These are phyloP conservation scores for Apiospora pterosperma DNA, from an alignment of 2,329 filamentous ascomycete species.

Conservation along the genomic window DNA sequence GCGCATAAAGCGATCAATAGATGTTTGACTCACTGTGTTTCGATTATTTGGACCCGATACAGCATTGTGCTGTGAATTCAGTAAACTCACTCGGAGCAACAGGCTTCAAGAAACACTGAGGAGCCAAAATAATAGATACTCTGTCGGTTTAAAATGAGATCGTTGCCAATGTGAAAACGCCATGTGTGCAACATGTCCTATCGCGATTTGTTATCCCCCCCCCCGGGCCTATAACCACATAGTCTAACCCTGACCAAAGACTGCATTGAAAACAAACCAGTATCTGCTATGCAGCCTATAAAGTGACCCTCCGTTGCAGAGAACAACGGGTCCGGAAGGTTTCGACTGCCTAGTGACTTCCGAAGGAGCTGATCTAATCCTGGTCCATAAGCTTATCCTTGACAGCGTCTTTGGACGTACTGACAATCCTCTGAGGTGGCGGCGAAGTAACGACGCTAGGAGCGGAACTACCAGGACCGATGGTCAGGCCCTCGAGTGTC, in stretches of 20 bases:
- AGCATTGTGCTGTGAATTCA: not conserved
- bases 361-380: slow-evolving; percentile 18
- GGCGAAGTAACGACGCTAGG: slow-evolving; percentile 14
- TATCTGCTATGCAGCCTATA: not conserved
- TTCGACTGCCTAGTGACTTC: not conserved
- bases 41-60: not conserved
- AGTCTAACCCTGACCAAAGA: not conserved
- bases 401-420: slow-evolving; percentile 26
- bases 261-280: not conserved
- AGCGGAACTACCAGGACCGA: not conserved
- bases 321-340: not conserved
- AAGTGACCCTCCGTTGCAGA: not conserved
- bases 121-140: not conserved
- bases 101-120: not conserved
- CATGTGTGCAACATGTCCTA: not conserved
- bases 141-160: not conserved
- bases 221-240: too few relatives aligned
- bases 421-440: slow-evolving; percentile 24
- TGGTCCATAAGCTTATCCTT: slow-evolving; percentile 29
- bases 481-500: slow-evolving; percentile 24
- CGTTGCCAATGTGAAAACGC: not conserved
- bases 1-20: not conserved
- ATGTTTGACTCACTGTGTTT: not conserved
- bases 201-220: not conserved
- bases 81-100: not conserved